phyloP scores from a whole-genome alignment of 805 yeast genomes.

The Isabelozyma gotoi region DNA sequence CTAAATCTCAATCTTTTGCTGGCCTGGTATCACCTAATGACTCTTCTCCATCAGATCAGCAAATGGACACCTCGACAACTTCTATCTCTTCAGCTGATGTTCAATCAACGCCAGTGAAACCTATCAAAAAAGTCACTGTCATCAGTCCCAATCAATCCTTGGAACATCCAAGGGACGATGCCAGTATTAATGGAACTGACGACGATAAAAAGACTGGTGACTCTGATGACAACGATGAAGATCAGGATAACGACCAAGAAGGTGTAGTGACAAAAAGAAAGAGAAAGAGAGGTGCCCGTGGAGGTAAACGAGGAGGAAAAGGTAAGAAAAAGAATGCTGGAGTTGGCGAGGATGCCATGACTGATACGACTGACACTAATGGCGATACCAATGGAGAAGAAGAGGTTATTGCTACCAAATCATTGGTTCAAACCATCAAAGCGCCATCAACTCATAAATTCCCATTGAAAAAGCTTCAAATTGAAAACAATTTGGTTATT shows the following conservation, averaged over 20 bases:
- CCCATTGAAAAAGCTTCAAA: conserved; percentile 34
- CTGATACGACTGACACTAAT: conserved; percentile 2
- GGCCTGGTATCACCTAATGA: background rate
- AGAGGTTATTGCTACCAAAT: conserved; percentile 24
- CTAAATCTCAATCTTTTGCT: too few relatives aligned
- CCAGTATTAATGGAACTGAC: conserved; percentile 7
- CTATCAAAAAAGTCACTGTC: conserved; percentile 19
- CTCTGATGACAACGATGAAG: conserved; percentile 10
- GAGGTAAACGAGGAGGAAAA: conserved; percentile 61
- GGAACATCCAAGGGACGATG: conserved; percentile 6
- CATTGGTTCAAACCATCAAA: conserved; percentile 23
- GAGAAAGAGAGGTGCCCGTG: conserved; percentile 83
- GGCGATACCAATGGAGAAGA: conserved; percentile 6
- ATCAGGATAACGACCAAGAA: conserved; percentile 9
- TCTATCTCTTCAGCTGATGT: background rate
- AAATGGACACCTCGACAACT: background rate
- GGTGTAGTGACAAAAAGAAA: conserved; percentile 42
- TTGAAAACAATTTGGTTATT: conserved; percentile 55
- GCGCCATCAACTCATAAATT: conserved; percentile 11
- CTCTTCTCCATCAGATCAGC: background rate
- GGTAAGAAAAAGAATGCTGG: conserved; percentile 6
- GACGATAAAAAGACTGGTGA: conserved; percentile 5
- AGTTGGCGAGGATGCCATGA: conserved; percentile 10
- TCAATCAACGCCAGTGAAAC: background rate
- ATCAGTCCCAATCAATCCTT: conserved; percentile 15